phyloP scores from a whole-genome alignment of 2,329 filamentous ascomycete species.

The Pseudogymnoascus sp. region DNA sequence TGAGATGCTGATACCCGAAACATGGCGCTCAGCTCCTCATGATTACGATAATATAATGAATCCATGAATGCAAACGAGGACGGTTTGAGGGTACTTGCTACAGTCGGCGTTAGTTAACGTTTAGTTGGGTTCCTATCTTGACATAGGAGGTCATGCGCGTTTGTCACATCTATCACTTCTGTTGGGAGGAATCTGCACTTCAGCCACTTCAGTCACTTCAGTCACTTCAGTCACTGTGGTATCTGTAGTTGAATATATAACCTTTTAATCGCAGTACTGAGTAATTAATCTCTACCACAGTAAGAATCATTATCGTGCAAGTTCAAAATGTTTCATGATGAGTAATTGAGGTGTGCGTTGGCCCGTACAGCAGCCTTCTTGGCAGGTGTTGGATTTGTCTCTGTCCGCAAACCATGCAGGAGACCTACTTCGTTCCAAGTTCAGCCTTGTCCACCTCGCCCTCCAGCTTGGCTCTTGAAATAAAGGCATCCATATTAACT shows the following conservation, averaged over 20 bases:
- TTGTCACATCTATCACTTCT: not conserved
- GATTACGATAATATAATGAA: conserved; percentile 1
- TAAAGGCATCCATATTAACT: conserved; percentile 1
- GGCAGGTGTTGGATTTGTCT: not conserved
- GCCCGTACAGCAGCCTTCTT: not conserved
- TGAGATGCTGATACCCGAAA: conserved; percentile 1
- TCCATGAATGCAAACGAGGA: not conserved
- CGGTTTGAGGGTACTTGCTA: not conserved
- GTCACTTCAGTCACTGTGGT: not conserved
- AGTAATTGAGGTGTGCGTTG: conserved; percentile 1
- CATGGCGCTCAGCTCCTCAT: not conserved
- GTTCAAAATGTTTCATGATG: not conserved
- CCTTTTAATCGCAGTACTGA: not conserved
- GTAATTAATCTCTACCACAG: too few relatives aligned
- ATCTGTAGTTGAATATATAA: not conserved
- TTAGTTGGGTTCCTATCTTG: not conserved
- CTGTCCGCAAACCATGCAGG: not conserved
- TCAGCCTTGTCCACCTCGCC: conserved; percentile 6
- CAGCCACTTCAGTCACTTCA: not conserved
- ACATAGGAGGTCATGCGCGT: not conserved
- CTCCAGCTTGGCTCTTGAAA: not conserved
- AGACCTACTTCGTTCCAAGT: not conserved
- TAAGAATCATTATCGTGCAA: not conserved
- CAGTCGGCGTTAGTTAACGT: not conserved
- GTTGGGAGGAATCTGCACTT: not conserved